These are phyloP conservation scores for Penicillium paxilli DNA, from an alignment of 495 filamentous ascomycete genomes.

Conservation along the genomic window DNA sequence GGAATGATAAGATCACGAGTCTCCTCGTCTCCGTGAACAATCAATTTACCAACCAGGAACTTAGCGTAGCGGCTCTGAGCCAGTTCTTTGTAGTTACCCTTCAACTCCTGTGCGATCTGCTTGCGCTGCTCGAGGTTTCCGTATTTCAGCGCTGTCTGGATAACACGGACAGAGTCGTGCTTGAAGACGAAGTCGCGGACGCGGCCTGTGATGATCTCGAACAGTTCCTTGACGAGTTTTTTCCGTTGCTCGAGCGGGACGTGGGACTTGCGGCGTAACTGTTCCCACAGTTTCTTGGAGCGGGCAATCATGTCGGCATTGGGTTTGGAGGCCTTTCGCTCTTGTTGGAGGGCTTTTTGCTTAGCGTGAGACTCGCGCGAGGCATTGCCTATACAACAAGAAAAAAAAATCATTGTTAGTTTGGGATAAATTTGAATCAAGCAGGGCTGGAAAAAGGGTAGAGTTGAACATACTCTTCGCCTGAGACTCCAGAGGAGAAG, in stretches of 20 bases:
- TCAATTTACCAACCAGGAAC: slow-evolving; percentile 91
- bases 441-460: neutral
- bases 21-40: slow-evolving; percentile 83
- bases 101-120: slow-evolving; percentile 83
- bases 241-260: slow-evolving; percentile 83
- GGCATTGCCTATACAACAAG: slow-evolving; percentile 25
- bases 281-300: slow-evolving; percentile 96
- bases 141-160: slow-evolving; percentile 97
- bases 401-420: neutral
- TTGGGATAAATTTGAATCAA: neutral
- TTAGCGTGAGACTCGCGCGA: slow-evolving; percentile 89
- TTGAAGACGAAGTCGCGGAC: slow-evolving; percentile 97
- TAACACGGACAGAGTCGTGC: slow-evolving; percentile 91
- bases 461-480: slow-evolving; percentile 31
- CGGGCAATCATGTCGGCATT: slow-evolving; percentile 85
- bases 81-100: slow-evolving; percentile 78
- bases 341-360: slow-evolving; percentile 82
- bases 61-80: slow-evolving; percentile 96
- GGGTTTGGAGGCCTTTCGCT: slow-evolving; percentile 90
- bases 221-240: slow-evolving; percentile 82
- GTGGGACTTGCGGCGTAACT: slow-evolving; percentile 85
- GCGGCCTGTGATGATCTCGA: slow-evolving; percentile 82
- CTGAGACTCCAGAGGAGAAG: slow-evolving; percentile 5
- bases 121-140: slow-evolving; percentile 78
- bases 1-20: slow-evolving; percentile 83